Base-by-base conservation (phyloP, 2,329 filamentous ascomycete species). In the Pseudophaeomoniella oleicola region DNA sequence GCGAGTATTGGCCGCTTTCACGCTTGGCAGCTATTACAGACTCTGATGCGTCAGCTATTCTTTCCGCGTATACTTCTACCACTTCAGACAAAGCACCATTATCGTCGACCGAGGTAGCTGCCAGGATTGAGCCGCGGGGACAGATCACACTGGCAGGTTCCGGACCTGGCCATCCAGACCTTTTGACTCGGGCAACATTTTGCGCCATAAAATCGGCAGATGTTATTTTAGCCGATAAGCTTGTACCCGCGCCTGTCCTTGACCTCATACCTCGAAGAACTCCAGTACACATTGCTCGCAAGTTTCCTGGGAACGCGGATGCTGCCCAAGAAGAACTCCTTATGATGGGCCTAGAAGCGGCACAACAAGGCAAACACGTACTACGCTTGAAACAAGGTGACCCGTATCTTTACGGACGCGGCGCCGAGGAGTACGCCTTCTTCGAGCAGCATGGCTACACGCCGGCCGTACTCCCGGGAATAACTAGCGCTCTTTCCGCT, bases 291-390 rank as follows among this genome's bases (percentile, higher is more conserved):
- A 98, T 98, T 48, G 88, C 90, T 3, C 81, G 87, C 51, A 98
- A 98, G 56, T 98, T 98, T 59, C 90, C 90, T 1, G 90, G 90
- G 15, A 96, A 98, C 57, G 90, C 90, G 30, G 90, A 98, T 48
- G 75, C 76, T 32, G 90, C 90, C 0, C 90, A 98, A 55, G 77
- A 87, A 51, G 90, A 98, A 58, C 75, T 98, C 3, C 71, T 93
- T 2, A 69, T 77, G 37, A 70, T 84, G 48, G 90, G 85, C 0
- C 66, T 94, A 2, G 72, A 73, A 2, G 85, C 76, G 2, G 49
- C 81, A 14, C 60, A 67, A 34, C 62, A 67, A 14, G 90, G 90
- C 10, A 76, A 82, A 54, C 81, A 75, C 1, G 90, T 98, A 0
- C 67, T 98, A 19, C 73, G 90, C 3, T 67, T 98, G 32, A 98